Evolutionary conservation across 2,329 filamentous ascomycete genomes (phyloP).

Genomic region (Colletotrichum lupini): DNA sequence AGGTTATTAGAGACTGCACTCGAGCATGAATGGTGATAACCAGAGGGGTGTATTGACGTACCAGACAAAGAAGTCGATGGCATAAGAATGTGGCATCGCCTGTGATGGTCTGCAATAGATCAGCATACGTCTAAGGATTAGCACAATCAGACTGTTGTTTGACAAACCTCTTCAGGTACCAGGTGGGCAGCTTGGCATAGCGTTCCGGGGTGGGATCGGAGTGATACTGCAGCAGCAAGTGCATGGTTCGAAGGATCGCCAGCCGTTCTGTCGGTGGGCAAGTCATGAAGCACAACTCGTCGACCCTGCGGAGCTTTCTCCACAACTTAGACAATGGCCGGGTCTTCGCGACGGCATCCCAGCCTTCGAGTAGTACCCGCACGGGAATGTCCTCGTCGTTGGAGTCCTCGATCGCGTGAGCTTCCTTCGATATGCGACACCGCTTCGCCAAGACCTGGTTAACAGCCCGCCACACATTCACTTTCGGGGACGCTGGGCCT

Average conservation of each 20-base stretch:
- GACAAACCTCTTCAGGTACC: conserved; percentile 42
- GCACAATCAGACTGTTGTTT: background rate
- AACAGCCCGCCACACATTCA: conserved; percentile 42
- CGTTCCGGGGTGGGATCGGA: conserved; percentile 39
- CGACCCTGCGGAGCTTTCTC: conserved; percentile 41
- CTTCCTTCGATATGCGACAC: conserved; percentile 27
- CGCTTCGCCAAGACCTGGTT: conserved; percentile 37
- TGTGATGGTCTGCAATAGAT: conserved; percentile 41
- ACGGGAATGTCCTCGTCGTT: conserved; percentile 41
- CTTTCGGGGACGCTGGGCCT: background rate
- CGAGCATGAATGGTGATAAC: no score
- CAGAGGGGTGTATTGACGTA: conserved; percentile 6
- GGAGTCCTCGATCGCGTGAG: conserved; percentile 37
- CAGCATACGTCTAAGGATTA: background rate
- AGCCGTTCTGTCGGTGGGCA: conserved; percentile 39
- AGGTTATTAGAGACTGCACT: background rate
- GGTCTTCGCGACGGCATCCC: conserved; percentile 42
- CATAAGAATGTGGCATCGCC: conserved; percentile 42
- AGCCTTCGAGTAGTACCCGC: conserved; percentile 41
- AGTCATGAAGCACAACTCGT: conserved; percentile 39
- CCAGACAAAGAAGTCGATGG: conserved; percentile 47
- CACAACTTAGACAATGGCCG: conserved; percentile 42
- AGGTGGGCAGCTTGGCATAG: conserved; percentile 38
- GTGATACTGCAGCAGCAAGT: conserved; percentile 41
- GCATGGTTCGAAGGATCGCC: conserved; percentile 41